Base-by-base conservation (phyloP, 2,329 filamentous ascomycete species). In the Tolypocladium tundrense region DNA sequence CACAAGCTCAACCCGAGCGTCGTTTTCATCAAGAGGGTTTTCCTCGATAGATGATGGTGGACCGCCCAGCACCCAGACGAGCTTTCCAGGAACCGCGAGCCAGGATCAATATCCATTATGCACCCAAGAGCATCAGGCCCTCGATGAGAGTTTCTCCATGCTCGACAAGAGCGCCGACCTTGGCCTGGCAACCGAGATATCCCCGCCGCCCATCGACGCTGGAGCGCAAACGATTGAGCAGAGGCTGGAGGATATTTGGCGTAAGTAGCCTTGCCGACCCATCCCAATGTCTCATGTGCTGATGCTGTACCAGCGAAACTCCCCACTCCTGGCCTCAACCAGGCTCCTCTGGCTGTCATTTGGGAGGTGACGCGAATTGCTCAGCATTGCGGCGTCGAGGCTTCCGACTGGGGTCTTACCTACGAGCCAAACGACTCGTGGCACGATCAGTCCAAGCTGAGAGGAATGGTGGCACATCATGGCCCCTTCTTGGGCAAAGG, bases 311-410 rank as follows among this genome's bases (percentile, higher is more conserved):
- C 59, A 76, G 75, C 75, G 0, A 68, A 63, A n/a, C 72, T 77
- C 9, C 77, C 78, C 0, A 59, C 61, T 16, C 55, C 60, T 0
- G 72, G 71, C 56, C 67, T 81, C 4, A 70, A 73, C 3, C 55
- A 69, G 0, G 79, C 78, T 0, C 79, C 81, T 0, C 69, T 83
- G 3, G 73, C 75, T 2, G 70, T 83, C 6, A 63, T 75, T 4
- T 84, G 81, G 81, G 81, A 84, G 58, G 65, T 81, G 0, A 74
- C 76, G 0, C 74, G 81, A 13, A 73, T 78, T 21, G 75, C 77
- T 0, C 62, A 77, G 0, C 71, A 79, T 45, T 82, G 79, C 58
- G 66, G 66, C 0, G 71, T 81, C 2, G 68, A 77, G 35, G 63
- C 77, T 2, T 63, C 69, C 1, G 62, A 71, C 1, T 63, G 74